Conservation (phyloP, 345 rosid genomes). For the Acer campestre region DNA sequence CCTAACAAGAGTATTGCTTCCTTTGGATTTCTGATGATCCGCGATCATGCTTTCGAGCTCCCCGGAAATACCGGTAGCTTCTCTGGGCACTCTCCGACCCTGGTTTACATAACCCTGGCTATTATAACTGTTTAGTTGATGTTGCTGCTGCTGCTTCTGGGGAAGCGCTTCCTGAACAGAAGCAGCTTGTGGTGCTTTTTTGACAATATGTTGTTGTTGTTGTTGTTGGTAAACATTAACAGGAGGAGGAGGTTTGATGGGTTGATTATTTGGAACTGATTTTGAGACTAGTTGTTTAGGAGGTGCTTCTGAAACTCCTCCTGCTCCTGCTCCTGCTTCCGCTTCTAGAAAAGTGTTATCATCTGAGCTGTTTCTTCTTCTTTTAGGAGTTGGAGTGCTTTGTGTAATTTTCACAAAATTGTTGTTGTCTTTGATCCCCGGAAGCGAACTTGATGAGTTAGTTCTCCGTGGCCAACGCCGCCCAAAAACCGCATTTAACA, state of each 20-base stretch:
- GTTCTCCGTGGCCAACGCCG: constrained; percentile 63
- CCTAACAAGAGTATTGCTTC: constrained; percentile 55
- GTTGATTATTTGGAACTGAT: constrained; percentile 33
- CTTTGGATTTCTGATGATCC: constrained; percentile 66
- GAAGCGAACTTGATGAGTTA: constrained; percentile 53
- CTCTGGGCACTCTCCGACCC: constrained; percentile 56
- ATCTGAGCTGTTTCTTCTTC: constrained; percentile 53
- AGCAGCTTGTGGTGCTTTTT: not conserved
- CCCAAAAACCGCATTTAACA: constrained; percentile 66
- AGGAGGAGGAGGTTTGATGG: constrained; percentile 22
- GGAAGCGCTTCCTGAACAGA: not conserved
- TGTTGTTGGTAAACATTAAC: constrained; percentile 16
- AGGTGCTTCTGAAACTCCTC: constrained; percentile 16
- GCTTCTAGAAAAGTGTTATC: constrained; percentile 40
- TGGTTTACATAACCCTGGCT: constrained; percentile 36
- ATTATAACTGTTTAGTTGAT: not conserved
- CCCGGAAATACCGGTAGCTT: constrained; percentile 66
- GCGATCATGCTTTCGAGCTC: constrained; percentile 84
- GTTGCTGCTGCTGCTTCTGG: not conserved
- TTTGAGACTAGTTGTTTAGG: constrained; percentile 27
- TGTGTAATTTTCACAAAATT: constrained; percentile 40
- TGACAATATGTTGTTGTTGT: not conserved
- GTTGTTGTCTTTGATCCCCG: constrained; percentile 27
- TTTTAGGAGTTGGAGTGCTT: constrained; percentile 34
- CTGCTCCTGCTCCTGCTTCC: not conserved